Percentiles rank a stretch among this genome's conserved stretches.
Evolutionary conservation across 306 rosid genomes (phyloP).

Genomic region (Prinsepia uniflora): DNA sequence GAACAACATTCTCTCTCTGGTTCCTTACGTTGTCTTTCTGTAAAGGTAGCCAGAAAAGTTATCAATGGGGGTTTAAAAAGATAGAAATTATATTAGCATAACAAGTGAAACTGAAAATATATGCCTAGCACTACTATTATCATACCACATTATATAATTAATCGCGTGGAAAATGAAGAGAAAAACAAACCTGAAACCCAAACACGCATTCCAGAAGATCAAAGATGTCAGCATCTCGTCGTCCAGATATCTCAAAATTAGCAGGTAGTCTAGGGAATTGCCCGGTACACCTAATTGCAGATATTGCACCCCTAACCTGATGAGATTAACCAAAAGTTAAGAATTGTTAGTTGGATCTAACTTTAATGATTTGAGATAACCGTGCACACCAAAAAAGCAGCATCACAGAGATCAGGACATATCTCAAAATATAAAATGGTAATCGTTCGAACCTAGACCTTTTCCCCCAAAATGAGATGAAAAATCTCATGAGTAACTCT

Average conservation of each 20-base stretch:
- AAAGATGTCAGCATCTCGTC: conserved; percentile 81
- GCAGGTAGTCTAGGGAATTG: conserved; percentile 79
- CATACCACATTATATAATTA: conserved; percentile 22
- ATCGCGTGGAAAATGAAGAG: conserved; percentile 3
- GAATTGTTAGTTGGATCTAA: conserved; percentile 24
- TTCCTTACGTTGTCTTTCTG: conserved; percentile 88
- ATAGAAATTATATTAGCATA: not conserved
- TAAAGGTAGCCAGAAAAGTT: conserved; percentile 13
- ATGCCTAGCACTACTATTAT: not conserved
- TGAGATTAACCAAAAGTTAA: conserved; percentile 28
- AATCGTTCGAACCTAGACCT: too few species aligned
- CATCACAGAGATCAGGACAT: conserved; percentile 15
- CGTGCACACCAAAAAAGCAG: not conserved
- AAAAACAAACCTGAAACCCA: conserved; percentile 83
- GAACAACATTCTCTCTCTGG: conserved; percentile 86
- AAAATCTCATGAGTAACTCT: too few species aligned
- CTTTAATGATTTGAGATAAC: not conserved
- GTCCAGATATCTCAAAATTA: conserved; percentile 60
- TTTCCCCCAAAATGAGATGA: too few species aligned
- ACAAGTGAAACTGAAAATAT: not conserved
- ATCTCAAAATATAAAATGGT: not conserved
- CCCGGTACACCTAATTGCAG: conserved; percentile 71
- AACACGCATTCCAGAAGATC: conserved; percentile 85
- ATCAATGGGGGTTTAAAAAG: not conserved
- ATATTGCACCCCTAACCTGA: conserved; percentile 83